Percentiles rank a stretch among this genome's conserved stretches.
These are phyloP conservation scores for Vitis riparia DNA, from an alignment of 164 flowering plant genomes.

Conservation along the genomic window DNA sequence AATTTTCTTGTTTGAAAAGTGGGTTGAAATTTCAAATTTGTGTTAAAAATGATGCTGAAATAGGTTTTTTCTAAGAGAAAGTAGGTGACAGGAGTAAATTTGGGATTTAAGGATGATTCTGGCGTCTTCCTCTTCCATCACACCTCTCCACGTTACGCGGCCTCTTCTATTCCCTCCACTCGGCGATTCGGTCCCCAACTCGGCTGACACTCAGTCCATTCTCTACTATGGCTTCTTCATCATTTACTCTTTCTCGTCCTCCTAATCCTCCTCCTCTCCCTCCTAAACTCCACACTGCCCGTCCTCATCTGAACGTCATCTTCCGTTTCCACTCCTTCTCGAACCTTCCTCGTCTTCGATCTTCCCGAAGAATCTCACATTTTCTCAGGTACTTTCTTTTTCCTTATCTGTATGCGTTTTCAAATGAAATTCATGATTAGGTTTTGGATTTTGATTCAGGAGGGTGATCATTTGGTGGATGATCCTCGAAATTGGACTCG, in stretches of 20 bases:
- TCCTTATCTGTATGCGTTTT: neutral
- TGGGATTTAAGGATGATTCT: no score
- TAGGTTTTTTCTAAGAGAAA: no score
- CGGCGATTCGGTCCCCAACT: neutral
- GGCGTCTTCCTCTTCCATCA: no score
- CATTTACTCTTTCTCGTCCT: conserved; percentile 16
- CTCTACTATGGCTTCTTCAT: neutral
- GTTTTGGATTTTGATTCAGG: conserved; percentile 33
- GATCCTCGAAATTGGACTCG: conserved; percentile 46
- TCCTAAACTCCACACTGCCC: neutral
- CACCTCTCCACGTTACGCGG: no score
- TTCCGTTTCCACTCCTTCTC: neutral
- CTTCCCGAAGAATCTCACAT: conserved; percentile 36
- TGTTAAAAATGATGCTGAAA: no score
- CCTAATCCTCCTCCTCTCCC: neutral
- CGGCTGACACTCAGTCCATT: no score
- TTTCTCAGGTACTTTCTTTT: conserved; percentile 32
- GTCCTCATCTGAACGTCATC: neutral
- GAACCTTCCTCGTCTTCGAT: conserved; percentile 8
- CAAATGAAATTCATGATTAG: conserved; percentile 5
- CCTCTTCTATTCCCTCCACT: no score
- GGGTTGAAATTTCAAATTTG: no score
- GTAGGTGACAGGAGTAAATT: no score
- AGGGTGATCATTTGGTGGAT: conserved; percentile 23
- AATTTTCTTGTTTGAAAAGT: no score